These are phyloP conservation scores for Thielaviopsis musarum DNA, from an alignment of 2,329 filamentous ascomycete species.

Conservation along the genomic window DNA sequence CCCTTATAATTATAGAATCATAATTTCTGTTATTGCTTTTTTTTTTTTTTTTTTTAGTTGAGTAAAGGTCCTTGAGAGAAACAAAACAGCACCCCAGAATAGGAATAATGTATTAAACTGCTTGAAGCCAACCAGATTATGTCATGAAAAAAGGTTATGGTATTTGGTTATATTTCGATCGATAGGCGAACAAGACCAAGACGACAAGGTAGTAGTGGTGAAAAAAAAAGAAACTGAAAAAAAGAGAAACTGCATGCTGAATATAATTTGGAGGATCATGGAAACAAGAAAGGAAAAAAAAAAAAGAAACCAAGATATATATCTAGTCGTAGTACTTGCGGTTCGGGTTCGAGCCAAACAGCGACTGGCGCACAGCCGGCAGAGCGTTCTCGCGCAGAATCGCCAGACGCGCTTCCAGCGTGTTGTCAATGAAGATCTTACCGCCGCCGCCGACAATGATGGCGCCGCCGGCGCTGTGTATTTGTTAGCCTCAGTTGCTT, in stretches of 20 bases:
- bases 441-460: slow-evolving; percentile 64
- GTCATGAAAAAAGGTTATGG: not conserved
- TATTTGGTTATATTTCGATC: not conserved
- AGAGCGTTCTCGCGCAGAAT: slow-evolving; percentile 73
- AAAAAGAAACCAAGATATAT: not conserved
- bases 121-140: not conserved
- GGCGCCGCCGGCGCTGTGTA: slow-evolving; percentile 61
- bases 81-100: no score
- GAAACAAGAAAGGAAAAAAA: not conserved
- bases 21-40: not conserved
- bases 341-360: slow-evolving; percentile 92
- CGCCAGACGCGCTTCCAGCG: slow-evolving; percentile 77
- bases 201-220: not conserved
- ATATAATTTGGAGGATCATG: not conserved
- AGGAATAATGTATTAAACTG: no score
- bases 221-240: not conserved
- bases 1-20: not conserved
- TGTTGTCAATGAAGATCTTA: slow-evolving; percentile 98
- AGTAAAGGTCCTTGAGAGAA: not conserved
- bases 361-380: slow-evolving; percentile 64
- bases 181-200: not conserved
- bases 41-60: not conserved
- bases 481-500: slow-evolving; percentile 11
- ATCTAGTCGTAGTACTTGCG: slow-evolving; percentile 80
- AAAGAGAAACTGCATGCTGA: not conserved